A percentile compares a stretch with the other conserved stretches of the same genome.
phyloP scores from a whole-genome alignment of 169 alveolate species.

The Eimeria acervulina region DNA sequence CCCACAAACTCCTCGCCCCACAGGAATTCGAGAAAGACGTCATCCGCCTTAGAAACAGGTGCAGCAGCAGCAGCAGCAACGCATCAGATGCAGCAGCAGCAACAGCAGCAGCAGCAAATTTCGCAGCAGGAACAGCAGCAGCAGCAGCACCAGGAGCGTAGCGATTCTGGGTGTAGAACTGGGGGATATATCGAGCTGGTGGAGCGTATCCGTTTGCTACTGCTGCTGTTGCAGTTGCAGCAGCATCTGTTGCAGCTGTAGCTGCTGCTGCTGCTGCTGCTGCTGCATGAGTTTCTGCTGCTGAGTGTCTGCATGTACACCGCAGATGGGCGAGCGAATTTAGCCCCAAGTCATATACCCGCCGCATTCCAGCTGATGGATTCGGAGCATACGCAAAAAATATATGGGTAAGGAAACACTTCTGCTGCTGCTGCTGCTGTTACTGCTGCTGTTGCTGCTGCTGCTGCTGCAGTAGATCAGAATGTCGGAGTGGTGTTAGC shows the following conservation, averaged over 20 bases:
- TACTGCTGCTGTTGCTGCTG: no score
- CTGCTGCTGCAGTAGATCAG: background rate
- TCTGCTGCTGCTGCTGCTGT: background rate
- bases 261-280: background rate
- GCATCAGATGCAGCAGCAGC: background rate
- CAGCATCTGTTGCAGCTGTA: background rate
- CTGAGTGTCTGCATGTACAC: constrained; percentile 19
- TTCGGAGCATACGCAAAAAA: constrained; percentile 88
- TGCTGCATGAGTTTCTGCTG: background rate
- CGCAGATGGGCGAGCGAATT: constrained; percentile 86
- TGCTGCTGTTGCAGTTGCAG: background rate
- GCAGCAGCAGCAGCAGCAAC: constrained; percentile 34
- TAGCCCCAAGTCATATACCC: constrained; percentile 89
- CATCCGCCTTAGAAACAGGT: constrained; percentile 73
- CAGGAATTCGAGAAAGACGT: constrained; percentile 89
- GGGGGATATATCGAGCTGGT: no score
- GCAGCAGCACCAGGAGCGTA: background rate
- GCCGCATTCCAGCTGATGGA: constrained; percentile 94
- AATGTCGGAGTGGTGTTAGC: background rate
- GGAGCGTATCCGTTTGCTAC: background rate
- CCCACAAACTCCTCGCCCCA: constrained; percentile 89
- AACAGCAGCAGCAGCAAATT: background rate
- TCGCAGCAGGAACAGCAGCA: background rate
- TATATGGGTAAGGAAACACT: constrained; percentile 79
- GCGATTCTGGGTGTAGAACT: no score